These are phyloP conservation scores for Phaeotremella fagi DNA, from an alignment of 768 basidiomycete genomes.

Conservation along the genomic window DNA sequence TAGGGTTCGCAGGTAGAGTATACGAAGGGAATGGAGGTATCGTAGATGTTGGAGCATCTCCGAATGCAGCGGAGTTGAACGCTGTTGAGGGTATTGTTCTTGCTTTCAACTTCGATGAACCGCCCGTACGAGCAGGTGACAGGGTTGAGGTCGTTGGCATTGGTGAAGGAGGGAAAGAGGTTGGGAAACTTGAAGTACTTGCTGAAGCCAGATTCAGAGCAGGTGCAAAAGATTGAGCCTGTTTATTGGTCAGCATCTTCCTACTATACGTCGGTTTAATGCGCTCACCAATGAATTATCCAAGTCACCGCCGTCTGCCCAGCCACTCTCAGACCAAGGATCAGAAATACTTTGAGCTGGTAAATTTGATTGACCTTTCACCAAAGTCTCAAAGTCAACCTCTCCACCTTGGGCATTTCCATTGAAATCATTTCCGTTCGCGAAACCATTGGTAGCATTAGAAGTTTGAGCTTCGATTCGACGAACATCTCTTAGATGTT, in stretches of 20 bases:
- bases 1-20: background rate
- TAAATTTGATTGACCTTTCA: constrained; percentile 22
- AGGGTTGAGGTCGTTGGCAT: constrained; percentile 1
- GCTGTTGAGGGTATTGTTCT: constrained; percentile 36
- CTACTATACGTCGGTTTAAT: background rate
- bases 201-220: constrained; percentile 8
- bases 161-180: constrained; percentile 9
- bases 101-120: constrained; percentile 31
- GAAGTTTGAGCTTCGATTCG: constrained; percentile 67
- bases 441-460: constrained; percentile 50
- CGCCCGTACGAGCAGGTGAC: constrained; percentile 2
- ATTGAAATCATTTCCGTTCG: constrained; percentile 53
- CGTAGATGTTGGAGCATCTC: constrained; percentile 1
- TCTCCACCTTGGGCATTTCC: constrained; percentile 51
- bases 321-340: constrained; percentile 37
- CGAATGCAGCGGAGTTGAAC: constrained; percentile 41
- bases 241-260: background rate
- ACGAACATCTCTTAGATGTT: constrained; percentile 88
- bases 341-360: constrained; percentile 13
- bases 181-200: constrained; percentile 9
- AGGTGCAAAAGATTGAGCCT: constrained; percentile 14
- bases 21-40: constrained; percentile 1
- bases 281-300: constrained; percentile 22
- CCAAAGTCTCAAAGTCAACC: constrained; percentile 65
- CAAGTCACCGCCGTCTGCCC: constrained; percentile 20